Percentiles rank a stretch among this genome's conserved stretches.
Conservation (phyloP, 2,329 filamentous ascomycete species). For the Phyllosticta citriasiana region DNA sequence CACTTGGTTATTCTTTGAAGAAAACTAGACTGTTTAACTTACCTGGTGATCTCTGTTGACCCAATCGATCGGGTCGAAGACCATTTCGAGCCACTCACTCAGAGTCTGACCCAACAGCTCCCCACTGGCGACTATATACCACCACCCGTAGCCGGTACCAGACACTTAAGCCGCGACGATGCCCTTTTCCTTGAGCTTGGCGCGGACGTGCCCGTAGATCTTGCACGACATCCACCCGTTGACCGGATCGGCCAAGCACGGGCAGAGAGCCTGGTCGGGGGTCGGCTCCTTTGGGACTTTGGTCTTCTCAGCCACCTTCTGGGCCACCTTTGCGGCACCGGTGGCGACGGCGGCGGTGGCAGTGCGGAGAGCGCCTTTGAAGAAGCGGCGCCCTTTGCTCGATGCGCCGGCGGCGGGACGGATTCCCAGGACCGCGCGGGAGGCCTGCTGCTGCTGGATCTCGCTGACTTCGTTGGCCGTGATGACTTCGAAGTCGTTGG, state of each 20-base stretch:
- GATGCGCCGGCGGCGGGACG: neutral
- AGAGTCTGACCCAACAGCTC: no score
- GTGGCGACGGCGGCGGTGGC: no score
- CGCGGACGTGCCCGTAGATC: neutral
- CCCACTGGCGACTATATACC: no score
- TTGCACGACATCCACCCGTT: neutral
- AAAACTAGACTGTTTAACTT: no score
- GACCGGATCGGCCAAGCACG: neutral
- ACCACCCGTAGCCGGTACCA: no score
- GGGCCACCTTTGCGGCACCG: neutral
- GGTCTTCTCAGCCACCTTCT: neutral
- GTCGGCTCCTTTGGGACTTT: neutral
- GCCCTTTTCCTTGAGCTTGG: neutral
- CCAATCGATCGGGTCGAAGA: no score
- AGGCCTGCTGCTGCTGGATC: slow-evolving; percentile 15
- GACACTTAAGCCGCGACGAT: neutral
- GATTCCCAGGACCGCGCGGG: neutral
- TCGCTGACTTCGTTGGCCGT: slow-evolving; percentile 43
- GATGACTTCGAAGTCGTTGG: slow-evolving; percentile 28
- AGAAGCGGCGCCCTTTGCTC: no score
- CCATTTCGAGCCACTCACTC: no score
- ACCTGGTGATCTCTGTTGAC: no score
- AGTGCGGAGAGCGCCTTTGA: no score
- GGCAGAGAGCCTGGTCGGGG: neutral
- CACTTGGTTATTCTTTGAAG: no score